Evolutionary conservation across 2,329 filamentous ascomycete species (phyloP), one percentile per base, ranked within the genome.

Genomic region (Botrytis byssoidea): DNA sequence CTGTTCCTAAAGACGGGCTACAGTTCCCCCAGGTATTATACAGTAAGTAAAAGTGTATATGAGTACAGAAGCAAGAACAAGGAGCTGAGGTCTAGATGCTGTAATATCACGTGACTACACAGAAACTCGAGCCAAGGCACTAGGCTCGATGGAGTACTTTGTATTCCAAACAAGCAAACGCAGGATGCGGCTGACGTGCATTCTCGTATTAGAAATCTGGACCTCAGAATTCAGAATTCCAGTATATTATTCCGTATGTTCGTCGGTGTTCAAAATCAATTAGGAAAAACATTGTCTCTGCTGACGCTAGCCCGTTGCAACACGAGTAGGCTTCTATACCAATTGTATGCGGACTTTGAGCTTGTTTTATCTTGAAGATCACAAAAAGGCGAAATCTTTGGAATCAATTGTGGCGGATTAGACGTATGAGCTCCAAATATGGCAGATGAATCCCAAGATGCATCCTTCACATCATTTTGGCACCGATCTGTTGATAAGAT

Each of bases 381-480:
- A 40, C 46, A 9, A 42, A 29, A 55, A 29, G 18, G 35, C 2
- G 29, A 64, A 9, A 8, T 7, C 22, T 72, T 25, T 67, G 61
- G 60, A 67, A 67, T 67, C 46, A 57, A 46, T n/a, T 37, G 61
- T n/a, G 61, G 37, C n/a, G 16, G 14, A 32, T 37, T 22, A 44
- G 37, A 37, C 40, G 6, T 44, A 25, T 46, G 59, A 5, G 35
- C 20, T 32, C 9, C 10, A 51, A 48, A 22, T 8, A 72, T 72
- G 70, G 10, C 63, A 20, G 70, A 72, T 57, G 16, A 25, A 29
- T 16, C 59, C 37, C 22, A 65, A 65, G 67, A 73, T 57, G 32
- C 55, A 29, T 51, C 65, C n/a, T 74, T 75, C 20, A 65, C 73
- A 70, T 66, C 69, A 5, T 74, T 75, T 55, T 75, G 74, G 74